phyloP scores from a whole-genome alignment of 306 rosid genomes.

The peach (Prunus persica) region DNA sequence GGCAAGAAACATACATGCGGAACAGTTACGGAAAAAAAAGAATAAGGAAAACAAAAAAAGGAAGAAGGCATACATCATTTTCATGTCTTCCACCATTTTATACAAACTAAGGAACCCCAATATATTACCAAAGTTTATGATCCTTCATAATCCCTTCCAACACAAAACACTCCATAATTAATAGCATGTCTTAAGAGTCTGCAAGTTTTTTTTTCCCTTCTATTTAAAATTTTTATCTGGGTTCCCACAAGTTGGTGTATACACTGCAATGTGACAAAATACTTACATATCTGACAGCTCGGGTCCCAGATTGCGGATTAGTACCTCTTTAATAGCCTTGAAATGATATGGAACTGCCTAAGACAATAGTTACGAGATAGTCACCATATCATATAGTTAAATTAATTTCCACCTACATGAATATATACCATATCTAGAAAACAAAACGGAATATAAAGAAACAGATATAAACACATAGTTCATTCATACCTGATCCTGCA shows the following conservation, averaged over 20 bases:
- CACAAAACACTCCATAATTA: neutral
- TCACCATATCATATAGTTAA: conserved; percentile 24
- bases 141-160: neutral
- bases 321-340: conserved; percentile 48
- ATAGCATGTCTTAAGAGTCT: neutral
- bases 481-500: conserved; percentile 69
- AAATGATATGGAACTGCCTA: conserved; percentile 82
- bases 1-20: neutral
- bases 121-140: neutral
- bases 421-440: neutral
- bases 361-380: conserved; percentile 27
- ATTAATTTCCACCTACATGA: conserved; percentile 2
- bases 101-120: neutral
- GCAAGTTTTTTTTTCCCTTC: neutral
- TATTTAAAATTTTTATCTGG: neutral
- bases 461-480: neutral
- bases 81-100: neutral
- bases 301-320: conserved; percentile 55
- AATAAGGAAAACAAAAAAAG: conserved; percentile 8
- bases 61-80: conserved; percentile 3
- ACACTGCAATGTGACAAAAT: neutral
- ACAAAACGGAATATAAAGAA: neutral
- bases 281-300: conserved; percentile 71
- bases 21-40: neutral
- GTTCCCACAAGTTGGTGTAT: neutral